These are phyloP conservation scores for Pilobolus umbonatus DNA, from an alignment of 192 early-diverging fungal species.

Conservation along the genomic window DNA sequence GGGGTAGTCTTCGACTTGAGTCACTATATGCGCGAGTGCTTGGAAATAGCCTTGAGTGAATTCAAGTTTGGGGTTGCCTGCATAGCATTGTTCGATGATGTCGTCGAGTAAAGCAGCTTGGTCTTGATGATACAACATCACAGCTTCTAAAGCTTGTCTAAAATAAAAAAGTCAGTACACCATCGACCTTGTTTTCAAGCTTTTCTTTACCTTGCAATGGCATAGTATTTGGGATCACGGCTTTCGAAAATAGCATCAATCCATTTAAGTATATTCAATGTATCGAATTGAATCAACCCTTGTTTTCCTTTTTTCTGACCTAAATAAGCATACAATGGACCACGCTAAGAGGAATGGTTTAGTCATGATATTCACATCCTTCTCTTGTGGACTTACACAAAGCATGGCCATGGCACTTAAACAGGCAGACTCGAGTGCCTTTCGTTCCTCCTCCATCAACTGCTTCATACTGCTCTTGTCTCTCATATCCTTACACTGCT, in stretches of 20 bases:
- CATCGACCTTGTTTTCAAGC: neutral
- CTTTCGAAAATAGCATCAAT: slow-evolving; percentile 62
- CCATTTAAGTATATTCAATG: slow-evolving; percentile 51
- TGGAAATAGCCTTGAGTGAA: slow-evolving; percentile 70
- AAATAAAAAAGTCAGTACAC: neutral
- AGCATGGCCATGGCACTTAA: slow-evolving; percentile 88
- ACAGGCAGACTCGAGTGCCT: slow-evolving; percentile 70
- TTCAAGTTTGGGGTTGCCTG: slow-evolving; percentile 53
- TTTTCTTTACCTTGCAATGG: slow-evolving; percentile 47
- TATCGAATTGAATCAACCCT: slow-evolving; percentile 44
- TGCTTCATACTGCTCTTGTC: slow-evolving; percentile 58
- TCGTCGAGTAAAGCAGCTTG: slow-evolving; percentile 52
- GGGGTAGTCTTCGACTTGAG: slow-evolving; percentile 57
- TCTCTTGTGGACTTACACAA: slow-evolving; percentile 44
- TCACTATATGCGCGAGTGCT: slow-evolving; percentile 68
- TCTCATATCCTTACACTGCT: slow-evolving; percentile 59
- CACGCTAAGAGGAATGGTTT: slow-evolving; percentile 33
- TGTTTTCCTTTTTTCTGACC: slow-evolving; percentile 36
- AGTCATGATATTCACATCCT: neutral
- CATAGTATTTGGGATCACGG: slow-evolving; percentile 45
- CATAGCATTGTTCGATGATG: slow-evolving; percentile 69
- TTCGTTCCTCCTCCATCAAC: slow-evolving; percentile 74
- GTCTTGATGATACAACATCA: slow-evolving; percentile 60
- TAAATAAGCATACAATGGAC: slow-evolving; percentile 39
- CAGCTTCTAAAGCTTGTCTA: slow-evolving; percentile 60